Evolutionary conservation across 257 asterid species (phyloP).

Genomic region (Vinca minor): DNA sequence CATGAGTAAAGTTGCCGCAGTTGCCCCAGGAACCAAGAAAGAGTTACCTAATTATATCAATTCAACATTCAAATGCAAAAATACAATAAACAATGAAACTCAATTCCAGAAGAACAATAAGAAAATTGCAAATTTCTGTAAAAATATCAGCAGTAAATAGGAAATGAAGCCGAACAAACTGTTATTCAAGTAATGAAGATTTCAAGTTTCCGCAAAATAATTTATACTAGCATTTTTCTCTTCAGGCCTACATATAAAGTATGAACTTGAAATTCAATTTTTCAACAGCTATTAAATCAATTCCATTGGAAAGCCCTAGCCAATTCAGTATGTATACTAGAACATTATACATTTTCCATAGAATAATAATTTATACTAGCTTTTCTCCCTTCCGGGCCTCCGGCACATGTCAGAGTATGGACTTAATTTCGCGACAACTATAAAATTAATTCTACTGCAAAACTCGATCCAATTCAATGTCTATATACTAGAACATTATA

Average conservation of each 20-base stretch:
- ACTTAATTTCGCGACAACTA: neutral
- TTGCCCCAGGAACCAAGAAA: constrained; percentile 82
- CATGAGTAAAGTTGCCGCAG: constrained; percentile 84
- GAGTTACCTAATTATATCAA: constrained; percentile 45
- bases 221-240: neutral
- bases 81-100: neutral
- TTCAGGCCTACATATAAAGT: too few relatives aligned
- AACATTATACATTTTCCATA: too few relatives aligned
- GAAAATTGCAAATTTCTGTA: neutral
- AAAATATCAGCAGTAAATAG: neutral
- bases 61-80: neutral
- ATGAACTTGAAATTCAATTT: neutral
- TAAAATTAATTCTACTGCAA: neutral
- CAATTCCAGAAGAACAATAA: neutral
- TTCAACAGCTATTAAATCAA: neutral
- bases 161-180: neutral
- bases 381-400: too few relatives aligned
- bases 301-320: neutral
- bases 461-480: neutral
- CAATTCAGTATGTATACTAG: neutral
- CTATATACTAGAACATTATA: neutral
- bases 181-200: neutral
- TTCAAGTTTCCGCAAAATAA: neutral
- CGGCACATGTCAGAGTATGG: too few relatives aligned
- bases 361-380: neutral